Evolutionary conservation across 129 eudicot genomes (phyloP), one percentile per base, ranked within the genome.

Genomic region (Tagetes erecta): DNA sequence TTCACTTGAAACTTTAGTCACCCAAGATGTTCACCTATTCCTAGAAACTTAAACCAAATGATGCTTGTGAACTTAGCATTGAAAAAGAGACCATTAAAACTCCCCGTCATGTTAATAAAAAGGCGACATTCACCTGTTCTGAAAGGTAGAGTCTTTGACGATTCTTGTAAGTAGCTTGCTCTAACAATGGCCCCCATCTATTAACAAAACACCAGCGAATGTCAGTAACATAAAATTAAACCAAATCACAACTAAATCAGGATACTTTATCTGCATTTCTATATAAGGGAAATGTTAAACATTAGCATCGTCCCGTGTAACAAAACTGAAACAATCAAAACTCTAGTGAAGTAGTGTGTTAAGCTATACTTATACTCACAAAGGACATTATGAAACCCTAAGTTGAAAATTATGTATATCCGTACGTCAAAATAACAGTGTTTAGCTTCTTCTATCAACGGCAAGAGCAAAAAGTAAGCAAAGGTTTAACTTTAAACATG

Each of bases 111-210:
- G 9, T 44, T 69, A 4, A 74, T 34, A 1, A 31, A 44, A n/a
- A 14, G 67, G 66, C 36, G 55, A 62, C 27, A 35, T 80, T 75
- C 42, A 80, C 98, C 98, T 92, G 98, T 78, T 93, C 98, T 46
- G 98, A 93, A 41, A 93, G 92, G 81, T 93, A 93, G 47, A 93
- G 92, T 8, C 98, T 84, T 73, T 90, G 97, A 12, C 98, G 96
- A 67, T 83, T 93, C 86, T 93, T 93, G 91, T 93, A 93, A 50
- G 98, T 90, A 9, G 91, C 97, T 78, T 88, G 86, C 78, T 93
- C 98, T 14, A 90, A 76, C 60, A 87, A 84, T 2, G 96, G 91
- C 37, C 97, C 97, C 96, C 96, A 92, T 72, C 96, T 92, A 57
- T 59, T 5, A 65, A 35, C 59, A 79, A 41, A 39, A 68, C 42